Base-by-base conservation (phyloP, 495 filamentous ascomycete species). In the Daldinia decipiens region DNA sequence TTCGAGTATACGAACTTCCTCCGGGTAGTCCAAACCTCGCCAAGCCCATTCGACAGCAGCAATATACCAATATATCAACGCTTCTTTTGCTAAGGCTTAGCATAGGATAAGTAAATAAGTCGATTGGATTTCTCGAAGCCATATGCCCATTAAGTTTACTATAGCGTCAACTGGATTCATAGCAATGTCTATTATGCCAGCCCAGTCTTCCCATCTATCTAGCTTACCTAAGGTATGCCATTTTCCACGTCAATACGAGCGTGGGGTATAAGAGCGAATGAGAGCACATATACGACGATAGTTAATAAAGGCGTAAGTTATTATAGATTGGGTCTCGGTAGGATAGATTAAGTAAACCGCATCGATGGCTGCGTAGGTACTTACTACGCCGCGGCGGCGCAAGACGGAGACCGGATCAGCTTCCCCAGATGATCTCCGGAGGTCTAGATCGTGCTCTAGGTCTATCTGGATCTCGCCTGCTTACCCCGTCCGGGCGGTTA, bases 371-470 rank as follows among this genome's bases (percentile, higher is more conserved):
- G 40, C 39, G 50, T 32, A 61, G 53, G 39, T 40, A 47, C 43
- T 47, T 67, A 62, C 38, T 47, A 64, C 39, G 32, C 47, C 29
- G 55, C 39, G 61, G 60, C 64, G 47, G 17, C 45, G 59, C 38
- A 51, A 9, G 24, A 53, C 43, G 64, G 54, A 55, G 32, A 34
- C 24, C 64, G 63, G 60, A 68, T 68, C 32, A 60, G 5, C 31
- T 65, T 69, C 65, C 70, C 70, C 70, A 58, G 70, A 68, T 58
- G 59, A 53, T 64, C 65, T 52, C 38, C 65, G 34, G 39, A 59
- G 62, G 65, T 66, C 70, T 73, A 69, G 70, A 73, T 73, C 65
- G 65, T 45, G 70, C 70, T 73, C 70, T 73, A 62, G 70, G 70
- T 73, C 65, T 68, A 62, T 68, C 70, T 73, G 65, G 70, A 73